Evolutionary conservation across 345 rosid genomes (phyloP).

Genomic region (Durio zibethinus): DNA sequence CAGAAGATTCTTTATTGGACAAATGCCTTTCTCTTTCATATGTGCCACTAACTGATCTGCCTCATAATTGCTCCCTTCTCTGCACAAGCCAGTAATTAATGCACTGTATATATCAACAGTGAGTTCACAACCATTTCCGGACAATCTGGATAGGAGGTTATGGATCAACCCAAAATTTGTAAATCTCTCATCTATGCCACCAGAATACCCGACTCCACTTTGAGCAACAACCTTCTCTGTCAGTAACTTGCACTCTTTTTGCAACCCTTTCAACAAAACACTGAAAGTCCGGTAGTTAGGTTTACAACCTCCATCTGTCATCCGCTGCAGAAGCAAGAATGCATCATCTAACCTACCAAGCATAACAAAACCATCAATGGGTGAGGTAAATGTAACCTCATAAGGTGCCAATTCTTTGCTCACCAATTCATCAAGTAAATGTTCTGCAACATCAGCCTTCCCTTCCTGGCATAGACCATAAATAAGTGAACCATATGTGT

Average conservation of each 20-base stretch:
- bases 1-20: slow-evolving; percentile 31
- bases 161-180: slow-evolving; percentile 25
- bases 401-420: slow-evolving; percentile 46
- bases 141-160: slow-evolving; percentile 43
- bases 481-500: slow-evolving; percentile 57
- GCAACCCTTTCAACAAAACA: slow-evolving; percentile 56
- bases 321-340: slow-evolving; percentile 37
- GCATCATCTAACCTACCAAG: slow-evolving; percentile 57
- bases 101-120: slow-evolving; percentile 35
- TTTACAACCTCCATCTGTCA: slow-evolving; percentile 45
- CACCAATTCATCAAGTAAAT: slow-evolving; percentile 52
- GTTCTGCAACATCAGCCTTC: slow-evolving; percentile 47
- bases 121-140: slow-evolving; percentile 47
- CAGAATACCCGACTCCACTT: slow-evolving; percentile 30
- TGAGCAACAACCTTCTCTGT: slow-evolving; percentile 40
- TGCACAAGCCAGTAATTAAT: slow-evolving; percentile 47
- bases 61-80: slow-evolving; percentile 44
- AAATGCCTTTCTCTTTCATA: slow-evolving; percentile 50
- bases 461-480: slow-evolving; percentile 59
- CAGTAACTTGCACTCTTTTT: slow-evolving; percentile 34
- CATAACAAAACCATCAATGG: slow-evolving; percentile 55
- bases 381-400: slow-evolving; percentile 44
- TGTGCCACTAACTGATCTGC: slow-evolving; percentile 43
- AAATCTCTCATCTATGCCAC: slow-evolving; percentile 28
- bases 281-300: slow-evolving; percentile 55